These are phyloP conservation scores for Fragaria vesca DNA, from an alignment of 306 rosid genomes.

Conservation along the genomic window DNA sequence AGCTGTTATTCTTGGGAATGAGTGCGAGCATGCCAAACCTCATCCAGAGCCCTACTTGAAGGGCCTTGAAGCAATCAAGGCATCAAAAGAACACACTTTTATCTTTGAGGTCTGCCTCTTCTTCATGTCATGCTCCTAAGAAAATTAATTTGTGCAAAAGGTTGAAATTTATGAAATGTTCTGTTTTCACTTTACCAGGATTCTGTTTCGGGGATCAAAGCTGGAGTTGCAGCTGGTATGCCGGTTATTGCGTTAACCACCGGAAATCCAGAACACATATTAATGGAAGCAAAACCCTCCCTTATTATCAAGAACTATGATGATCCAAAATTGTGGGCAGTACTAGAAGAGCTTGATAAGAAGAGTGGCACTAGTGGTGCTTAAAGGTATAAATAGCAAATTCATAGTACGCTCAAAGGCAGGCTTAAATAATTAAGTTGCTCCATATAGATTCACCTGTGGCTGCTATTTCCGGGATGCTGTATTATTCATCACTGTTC, in stretches of 20 bases:
- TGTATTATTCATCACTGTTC: not conserved
- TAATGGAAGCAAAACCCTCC: slow-evolving; percentile 73
- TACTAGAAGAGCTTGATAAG: slow-evolving; percentile 81
- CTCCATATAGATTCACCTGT: not conserved
- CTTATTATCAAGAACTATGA: slow-evolving; percentile 68
- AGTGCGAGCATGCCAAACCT: slow-evolving; percentile 89
- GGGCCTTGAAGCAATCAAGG: slow-evolving; percentile 77
- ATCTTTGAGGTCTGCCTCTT: slow-evolving; percentile 76
- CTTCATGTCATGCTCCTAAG: slow-evolving; percentile 1
- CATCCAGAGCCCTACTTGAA: slow-evolving; percentile 90
- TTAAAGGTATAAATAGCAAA: slow-evolving; percentile 14
- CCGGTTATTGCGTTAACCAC: slow-evolving; percentile 82
- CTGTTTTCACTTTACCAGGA: slow-evolving; percentile 46
- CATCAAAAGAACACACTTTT: slow-evolving; percentile 81
- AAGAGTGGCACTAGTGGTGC: slow-evolving; percentile 36
- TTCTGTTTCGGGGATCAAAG: slow-evolving; percentile 87
- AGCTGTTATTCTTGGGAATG: slow-evolving; percentile 66
- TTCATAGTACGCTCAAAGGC: not conserved
- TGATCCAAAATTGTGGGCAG: slow-evolving; percentile 82
- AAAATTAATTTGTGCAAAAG: not conserved
- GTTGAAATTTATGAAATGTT: slow-evolving; percentile 16
- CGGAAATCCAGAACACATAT: slow-evolving; percentile 65
- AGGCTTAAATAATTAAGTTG: not conserved
- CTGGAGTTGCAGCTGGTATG: slow-evolving; percentile 94
- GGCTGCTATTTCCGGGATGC: not conserved